Base-by-base conservation (phyloP, 805 yeast species). In the Cyberlindnera galapagoensis region DNA sequence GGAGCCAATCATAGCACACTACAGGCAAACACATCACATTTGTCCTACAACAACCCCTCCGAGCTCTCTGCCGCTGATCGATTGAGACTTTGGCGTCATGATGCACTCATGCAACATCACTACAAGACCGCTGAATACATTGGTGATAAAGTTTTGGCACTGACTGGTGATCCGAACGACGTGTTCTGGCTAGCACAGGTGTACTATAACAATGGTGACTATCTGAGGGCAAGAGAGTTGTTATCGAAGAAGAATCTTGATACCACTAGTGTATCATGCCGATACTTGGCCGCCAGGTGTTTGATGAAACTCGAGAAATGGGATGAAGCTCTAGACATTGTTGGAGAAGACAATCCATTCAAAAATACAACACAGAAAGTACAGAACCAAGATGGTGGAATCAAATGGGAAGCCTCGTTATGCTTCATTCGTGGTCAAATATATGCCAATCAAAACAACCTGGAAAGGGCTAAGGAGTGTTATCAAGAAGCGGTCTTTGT, bases 181-280 rank as follows among this genome's bases (percentile, higher is more conserved):
- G 96, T 96, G 9, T 90, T 86, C 56, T 88, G 97, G 96, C 65
- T 90, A 19, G 96, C 95, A 0, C 96, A 90, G 60, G 94, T 83
- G 5, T 77, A 81, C 54, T 85, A 76, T 55, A 65, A 76, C 35
- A 75, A 74, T 35, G 90, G 90, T 9, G 74, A 82, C 50, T 87
- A 75, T 56, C 69, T 79, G 24, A 65, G 96, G 21, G 96, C 94
- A 2, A 71, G 86, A 32, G 78, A 77, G 41, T 57, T 88, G 25
- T 64, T 90, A 14, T 58, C 74, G 12, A 68, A 74, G 10, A 74
- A 69, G 33, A 74, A 69, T 43, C 72, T 75, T 39, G 68, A 63
- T 18, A 40, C 63, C 2, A 64, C 67, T 6, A 72, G 80, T 27
- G 79, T 84, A 4, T 72, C 82, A 44, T 87, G 97, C 56, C 61